Evolutionary conservation across 1,139 yeast species (phyloP).

Genomic region (Debaryomycetaceae sp.): DNA sequence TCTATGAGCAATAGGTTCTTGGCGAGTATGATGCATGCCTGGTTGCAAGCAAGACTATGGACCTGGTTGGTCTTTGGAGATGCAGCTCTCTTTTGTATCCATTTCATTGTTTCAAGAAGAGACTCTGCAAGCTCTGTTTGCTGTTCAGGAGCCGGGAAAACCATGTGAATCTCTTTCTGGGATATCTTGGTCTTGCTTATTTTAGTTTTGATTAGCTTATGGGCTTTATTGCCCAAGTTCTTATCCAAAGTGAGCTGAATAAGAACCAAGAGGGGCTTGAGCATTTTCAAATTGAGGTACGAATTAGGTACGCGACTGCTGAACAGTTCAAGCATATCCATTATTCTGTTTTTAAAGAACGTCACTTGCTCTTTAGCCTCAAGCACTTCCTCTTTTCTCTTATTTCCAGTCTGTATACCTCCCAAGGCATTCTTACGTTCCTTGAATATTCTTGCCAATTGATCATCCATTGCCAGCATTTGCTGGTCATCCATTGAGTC

Average conservation of each 20-base stretch:
- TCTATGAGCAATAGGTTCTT: slow-evolving; percentile 48
- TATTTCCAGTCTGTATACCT: slow-evolving; percentile 52
- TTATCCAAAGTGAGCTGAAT: slow-evolving; percentile 68
- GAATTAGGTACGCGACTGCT: slow-evolving; percentile 45
- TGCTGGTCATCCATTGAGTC: slow-evolving; percentile 95
- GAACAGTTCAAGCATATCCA: slow-evolving; percentile 72
- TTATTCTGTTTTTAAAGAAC: slow-evolving; percentile 71
- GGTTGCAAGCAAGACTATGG: slow-evolving; percentile 55
- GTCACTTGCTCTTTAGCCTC: slow-evolving; percentile 80
- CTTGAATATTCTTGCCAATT: slow-evolving; percentile 77
- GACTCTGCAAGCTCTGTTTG: slow-evolving; percentile 13
- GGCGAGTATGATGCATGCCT: slow-evolving; percentile 58
- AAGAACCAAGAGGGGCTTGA: slow-evolving; percentile 59
- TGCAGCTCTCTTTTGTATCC: slow-evolving; percentile 39
- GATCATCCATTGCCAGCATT: slow-evolving; percentile 93
- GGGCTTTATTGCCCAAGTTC: slow-evolving; percentile 69
- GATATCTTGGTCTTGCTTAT: slow-evolving; percentile 53
- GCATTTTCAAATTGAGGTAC: slow-evolving; percentile 38
- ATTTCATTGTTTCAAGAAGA: slow-evolving; percentile 23
- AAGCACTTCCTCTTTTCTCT: slow-evolving; percentile 63
- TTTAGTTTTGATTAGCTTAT: slow-evolving; percentile 61
- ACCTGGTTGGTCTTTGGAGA: slow-evolving; percentile 46
- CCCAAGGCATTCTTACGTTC: slow-evolving; percentile 67
- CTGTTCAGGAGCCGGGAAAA: slow-evolving; percentile 17
- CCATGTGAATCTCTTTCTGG: slow-evolving; percentile 13